Conservation (phyloP, 139 green algal species). For the Marvania coccoides region DNA sequence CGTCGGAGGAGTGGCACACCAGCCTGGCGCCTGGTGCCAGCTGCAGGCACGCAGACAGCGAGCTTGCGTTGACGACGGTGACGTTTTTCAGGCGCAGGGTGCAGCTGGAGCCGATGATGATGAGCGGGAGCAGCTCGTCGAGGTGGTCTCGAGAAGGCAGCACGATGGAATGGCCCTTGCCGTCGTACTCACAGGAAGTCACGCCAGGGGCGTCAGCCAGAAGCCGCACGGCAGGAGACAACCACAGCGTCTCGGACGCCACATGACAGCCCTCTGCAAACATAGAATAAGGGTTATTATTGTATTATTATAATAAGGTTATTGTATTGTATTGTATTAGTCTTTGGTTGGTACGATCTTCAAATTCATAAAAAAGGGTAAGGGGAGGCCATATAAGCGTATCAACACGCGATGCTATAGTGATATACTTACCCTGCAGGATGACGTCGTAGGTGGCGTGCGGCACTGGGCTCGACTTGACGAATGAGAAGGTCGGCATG, state of each 20-base stretch:
- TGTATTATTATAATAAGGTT: no score
- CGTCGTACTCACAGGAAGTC: constrained; percentile 64
- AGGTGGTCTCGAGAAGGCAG: not conserved
- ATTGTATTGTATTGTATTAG: no score
- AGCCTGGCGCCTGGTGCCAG: constrained; percentile 50
- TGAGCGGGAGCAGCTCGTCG: constrained; percentile 64
- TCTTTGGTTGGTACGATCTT: no score
- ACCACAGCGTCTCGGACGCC: constrained; percentile 52
- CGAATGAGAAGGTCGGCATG: constrained; percentile 35
- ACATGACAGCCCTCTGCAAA: not conserved
- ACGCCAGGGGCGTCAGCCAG: constrained; percentile 65
- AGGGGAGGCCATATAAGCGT: no score
- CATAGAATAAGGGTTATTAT: no score
- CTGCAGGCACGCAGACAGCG: constrained; percentile 56
- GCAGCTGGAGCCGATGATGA: constrained; percentile 66
- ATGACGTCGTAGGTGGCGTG: constrained; percentile 30
- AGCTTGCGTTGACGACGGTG: constrained; percentile 53
- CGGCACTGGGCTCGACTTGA: constrained; percentile 20
- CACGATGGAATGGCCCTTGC: constrained; percentile 24
- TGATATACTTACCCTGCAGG: constrained; percentile 13
- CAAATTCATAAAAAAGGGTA: no score
- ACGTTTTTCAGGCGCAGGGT: constrained; percentile 77
- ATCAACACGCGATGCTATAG: not conserved
- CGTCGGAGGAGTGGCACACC: constrained; percentile 3
- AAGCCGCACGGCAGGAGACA: constrained; percentile 73